Percentiles rank a stretch among this genome's conserved stretches.
Evolutionary conservation across 2,329 filamentous ascomycete genomes (phyloP).

Genomic region (Chaetomium globosum): DNA sequence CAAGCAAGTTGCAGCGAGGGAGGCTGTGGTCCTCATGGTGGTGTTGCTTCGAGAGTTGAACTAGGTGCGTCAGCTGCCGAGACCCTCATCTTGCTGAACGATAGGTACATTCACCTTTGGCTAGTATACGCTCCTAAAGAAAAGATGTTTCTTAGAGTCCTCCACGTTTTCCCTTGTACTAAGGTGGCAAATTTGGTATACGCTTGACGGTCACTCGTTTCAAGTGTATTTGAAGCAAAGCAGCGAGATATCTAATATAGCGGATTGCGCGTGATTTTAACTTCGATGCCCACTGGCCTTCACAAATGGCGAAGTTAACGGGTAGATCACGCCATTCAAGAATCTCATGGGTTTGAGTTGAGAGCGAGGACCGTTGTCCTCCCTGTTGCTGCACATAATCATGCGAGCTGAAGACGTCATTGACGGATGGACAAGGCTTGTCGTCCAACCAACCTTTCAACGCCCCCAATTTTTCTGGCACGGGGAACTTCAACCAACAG

Average conservation of each 20-base stretch:
- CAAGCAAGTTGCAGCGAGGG: constrained; percentile 22
- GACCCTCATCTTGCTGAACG: constrained; percentile 30
- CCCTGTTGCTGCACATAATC: not conserved
- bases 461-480: not conserved
- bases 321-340: not conserved
- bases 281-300: not conserved
- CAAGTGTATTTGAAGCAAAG: not conserved
- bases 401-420: not conserved
- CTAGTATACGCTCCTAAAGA: constrained; percentile 31
- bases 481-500: not conserved
- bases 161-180: constrained; percentile 7
- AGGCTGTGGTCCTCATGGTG: constrained; percentile 34
- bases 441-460: not conserved
- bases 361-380: not conserved
- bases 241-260: not conserved
- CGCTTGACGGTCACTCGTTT: not conserved
- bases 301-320: not conserved
- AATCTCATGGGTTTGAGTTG: not conserved
- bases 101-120: constrained; percentile 41
- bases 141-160: constrained; percentile 27
- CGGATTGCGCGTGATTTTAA: not conserved
- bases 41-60: constrained; percentile 7
- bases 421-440: not conserved
- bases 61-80: constrained; percentile 36
- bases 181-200: not conserved